phyloP scores from a whole-genome alignment of 2,329 filamentous ascomycete genomes.

The Phialocephala sp. region DNA sequence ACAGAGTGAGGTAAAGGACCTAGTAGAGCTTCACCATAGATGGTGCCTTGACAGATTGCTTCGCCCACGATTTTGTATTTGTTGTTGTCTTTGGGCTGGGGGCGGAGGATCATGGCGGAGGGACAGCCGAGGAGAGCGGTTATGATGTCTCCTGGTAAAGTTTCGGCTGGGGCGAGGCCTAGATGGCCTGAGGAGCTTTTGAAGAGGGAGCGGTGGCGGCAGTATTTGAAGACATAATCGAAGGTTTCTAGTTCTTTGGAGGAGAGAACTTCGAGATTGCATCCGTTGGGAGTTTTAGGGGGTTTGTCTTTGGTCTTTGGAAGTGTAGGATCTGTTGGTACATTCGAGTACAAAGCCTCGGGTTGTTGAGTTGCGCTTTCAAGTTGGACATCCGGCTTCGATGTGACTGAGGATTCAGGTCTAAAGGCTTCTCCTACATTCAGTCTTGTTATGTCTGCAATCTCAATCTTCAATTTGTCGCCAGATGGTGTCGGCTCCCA shows the following conservation, averaged over 20 bases:
- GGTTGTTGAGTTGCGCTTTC: no score
- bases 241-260: background rate
- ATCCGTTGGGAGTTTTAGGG: background rate
- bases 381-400: no score
- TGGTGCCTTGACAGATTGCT: conserved; percentile 22
- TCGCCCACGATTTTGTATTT: conserved; percentile 27
- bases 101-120: conserved; percentile 24
- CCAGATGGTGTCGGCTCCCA: background rate
- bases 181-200: conserved; percentile 8
- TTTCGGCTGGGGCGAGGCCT: conserved; percentile 18
- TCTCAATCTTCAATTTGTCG: background rate
- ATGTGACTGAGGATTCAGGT: no score
- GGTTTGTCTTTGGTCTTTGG: background rate
- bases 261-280: background rate
- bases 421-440: background rate
- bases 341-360: no score
- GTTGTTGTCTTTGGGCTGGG: background rate
- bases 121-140: conserved; percentile 20
- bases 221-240: background rate
- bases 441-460: background rate
- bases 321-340: background rate
- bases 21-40: conserved; percentile 26
- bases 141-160: conserved; percentile 17
- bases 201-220: conserved; percentile 13
- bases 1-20: conserved; percentile 10